A percentile compares a stretch with the other conserved stretches of the same genome.
These are phyloP conservation scores for Nicotiana sylvestris DNA, from an alignment of 257 asterid species.

Conservation along the genomic window DNA sequence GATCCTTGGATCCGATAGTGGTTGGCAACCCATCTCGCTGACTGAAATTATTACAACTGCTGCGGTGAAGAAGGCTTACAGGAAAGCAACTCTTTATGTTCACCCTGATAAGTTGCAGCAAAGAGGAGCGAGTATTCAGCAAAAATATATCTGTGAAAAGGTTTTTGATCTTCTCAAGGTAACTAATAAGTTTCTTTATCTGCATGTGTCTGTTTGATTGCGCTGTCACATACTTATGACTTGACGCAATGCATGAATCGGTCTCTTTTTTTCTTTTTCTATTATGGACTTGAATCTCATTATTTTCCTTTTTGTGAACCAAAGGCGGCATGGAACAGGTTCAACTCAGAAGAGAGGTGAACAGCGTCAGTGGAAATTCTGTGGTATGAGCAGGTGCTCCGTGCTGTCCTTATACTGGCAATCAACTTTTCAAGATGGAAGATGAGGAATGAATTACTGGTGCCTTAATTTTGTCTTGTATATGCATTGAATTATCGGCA, in stretches of 20 bases:
- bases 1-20: conserved; percentile 86
- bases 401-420: background rate
- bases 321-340: conserved; percentile 96
- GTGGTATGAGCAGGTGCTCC: background rate
- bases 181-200: background rate
- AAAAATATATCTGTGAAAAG: conserved; percentile 89
- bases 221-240: background rate
- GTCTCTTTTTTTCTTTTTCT: background rate
- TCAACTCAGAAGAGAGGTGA: conserved; percentile 95
- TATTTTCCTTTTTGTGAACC: conserved; percentile 14
- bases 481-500: background rate
- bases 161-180: conserved; percentile 98
- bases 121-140: conserved; percentile 88
- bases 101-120: conserved; percentile 99
- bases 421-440: conserved; percentile 2
- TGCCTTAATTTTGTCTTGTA: conserved; percentile 4
- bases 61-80: conserved; percentile 89
- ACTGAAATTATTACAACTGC: conserved; percentile 76
- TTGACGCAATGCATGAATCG: background rate
- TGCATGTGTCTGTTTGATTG: background rate
- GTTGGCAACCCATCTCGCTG: conserved; percentile 85
- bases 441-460: background rate
- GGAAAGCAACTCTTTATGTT: conserved; percentile 89
- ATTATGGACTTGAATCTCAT: background rate
- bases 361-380: background rate